Evolutionary conservation across 108 stramenopile species (phyloP).

Genomic region (Epithemia pelagica): DNA sequence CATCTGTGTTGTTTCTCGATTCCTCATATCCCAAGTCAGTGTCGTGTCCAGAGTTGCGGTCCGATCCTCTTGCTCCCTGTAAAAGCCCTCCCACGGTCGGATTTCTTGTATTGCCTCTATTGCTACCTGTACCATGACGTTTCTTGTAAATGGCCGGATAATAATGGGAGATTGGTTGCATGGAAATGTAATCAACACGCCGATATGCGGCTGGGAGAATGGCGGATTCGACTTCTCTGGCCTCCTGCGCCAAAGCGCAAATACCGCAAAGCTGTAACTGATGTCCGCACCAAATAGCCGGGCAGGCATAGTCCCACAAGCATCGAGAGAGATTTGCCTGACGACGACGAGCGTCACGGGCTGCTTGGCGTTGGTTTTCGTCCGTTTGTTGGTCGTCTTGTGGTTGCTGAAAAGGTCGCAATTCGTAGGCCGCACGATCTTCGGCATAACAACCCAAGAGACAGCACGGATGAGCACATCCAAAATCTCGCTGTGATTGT

Average conservation of each 20-base stretch:
- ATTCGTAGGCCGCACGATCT: slow-evolving; percentile 10
- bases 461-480: slow-evolving; percentile 57
- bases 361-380: not conserved
- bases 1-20: not conserved
- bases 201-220: slow-evolving; percentile 41
- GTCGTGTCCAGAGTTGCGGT: not conserved
- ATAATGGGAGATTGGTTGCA: slow-evolving; percentile 67
- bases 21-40: not conserved
- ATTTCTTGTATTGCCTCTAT: not conserved
- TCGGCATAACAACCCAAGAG: slow-evolving; percentile 53
- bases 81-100: not conserved
- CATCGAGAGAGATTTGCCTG: slow-evolving; percentile 24
- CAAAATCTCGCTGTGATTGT: slow-evolving; percentile 50
- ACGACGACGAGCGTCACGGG: not conserved
- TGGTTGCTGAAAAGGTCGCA: not conserved
- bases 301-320: slow-evolving; percentile 34
- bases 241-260: slow-evolving; percentile 79
- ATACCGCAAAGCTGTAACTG: slow-evolving; percentile 63
- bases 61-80: not conserved
- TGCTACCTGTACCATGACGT: slow-evolving; percentile 3
- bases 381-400: slow-evolving; percentile 5
- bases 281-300: slow-evolving; percentile 24
- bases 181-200: slow-evolving; percentile 67
- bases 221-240: slow-evolving; percentile 45
- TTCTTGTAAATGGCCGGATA: slow-evolving; percentile 42